These are phyloP conservation scores for Leucocoprinus sp. DNA, from an alignment of 768 basidiomycete genomes.

Conservation along the genomic window DNA sequence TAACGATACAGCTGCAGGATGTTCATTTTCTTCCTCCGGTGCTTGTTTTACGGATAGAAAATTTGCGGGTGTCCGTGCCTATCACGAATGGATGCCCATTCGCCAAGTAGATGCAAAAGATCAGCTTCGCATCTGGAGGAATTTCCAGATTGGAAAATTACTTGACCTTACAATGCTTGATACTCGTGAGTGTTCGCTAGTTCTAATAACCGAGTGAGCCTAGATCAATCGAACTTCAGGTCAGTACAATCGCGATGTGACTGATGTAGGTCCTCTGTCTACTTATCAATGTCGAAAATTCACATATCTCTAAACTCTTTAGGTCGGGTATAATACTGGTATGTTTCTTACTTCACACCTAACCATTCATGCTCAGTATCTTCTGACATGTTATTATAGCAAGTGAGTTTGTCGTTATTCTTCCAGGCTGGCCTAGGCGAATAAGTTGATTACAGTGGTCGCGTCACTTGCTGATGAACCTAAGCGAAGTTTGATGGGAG, in stretches of 20 bases:
- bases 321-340: constrained; percentile 48
- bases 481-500: constrained; percentile 48
- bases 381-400: constrained; percentile 5
- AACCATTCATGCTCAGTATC: too few relatives aligned
- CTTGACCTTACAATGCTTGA: constrained; percentile 56
- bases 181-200: constrained; percentile 31
- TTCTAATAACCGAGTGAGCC: not conserved
- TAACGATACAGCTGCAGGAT: constrained; percentile 44
- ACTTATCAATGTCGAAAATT: not conserved
- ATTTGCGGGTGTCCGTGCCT: constrained; percentile 47
- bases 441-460: constrained; percentile 1
- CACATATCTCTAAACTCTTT: not conserved
- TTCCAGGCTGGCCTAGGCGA: not conserved
- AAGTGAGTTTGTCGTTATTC: constrained; percentile 7
- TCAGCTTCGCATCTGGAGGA: constrained; percentile 53
- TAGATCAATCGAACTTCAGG: constrained; percentile 18
- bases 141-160: constrained; percentile 58
- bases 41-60: constrained; percentile 55
- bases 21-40: constrained; percentile 41
- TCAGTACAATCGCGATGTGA: constrained; percentile 50
- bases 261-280: constrained; percentile 31
- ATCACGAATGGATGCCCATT: constrained; percentile 59
- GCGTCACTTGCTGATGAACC: constrained; percentile 8
- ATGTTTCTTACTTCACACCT: not conserved
- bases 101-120: constrained; percentile 47